Conservation (phyloP, 331 rosid species). For the Spiraea crenata region DNA sequence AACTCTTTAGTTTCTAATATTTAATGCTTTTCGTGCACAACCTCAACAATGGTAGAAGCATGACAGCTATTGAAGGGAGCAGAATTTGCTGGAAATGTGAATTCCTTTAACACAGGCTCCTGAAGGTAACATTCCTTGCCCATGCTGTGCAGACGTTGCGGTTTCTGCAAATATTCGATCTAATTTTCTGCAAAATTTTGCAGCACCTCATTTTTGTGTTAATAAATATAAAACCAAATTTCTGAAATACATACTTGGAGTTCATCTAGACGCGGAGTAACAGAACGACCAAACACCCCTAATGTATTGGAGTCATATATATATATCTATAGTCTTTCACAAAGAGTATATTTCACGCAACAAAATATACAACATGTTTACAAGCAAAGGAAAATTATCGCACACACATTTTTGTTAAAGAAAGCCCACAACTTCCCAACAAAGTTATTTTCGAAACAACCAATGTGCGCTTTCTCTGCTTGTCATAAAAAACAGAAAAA, state of each 20-base stretch:
- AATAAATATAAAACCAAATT: neutral
- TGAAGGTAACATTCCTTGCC: constrained; percentile 24
- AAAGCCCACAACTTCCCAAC: too few species aligned
- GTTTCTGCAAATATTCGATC: constrained; percentile 23
- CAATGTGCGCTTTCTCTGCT: neutral
- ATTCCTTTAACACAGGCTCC: constrained; percentile 54
- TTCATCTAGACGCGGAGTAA: neutral
- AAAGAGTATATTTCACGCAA: too few species aligned
- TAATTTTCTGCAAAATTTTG: constrained; percentile 40
- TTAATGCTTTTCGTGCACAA: constrained; percentile 15
- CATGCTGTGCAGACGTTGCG: constrained; percentile 29
- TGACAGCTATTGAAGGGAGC: constrained; percentile 75
- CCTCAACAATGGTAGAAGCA: constrained; percentile 97
- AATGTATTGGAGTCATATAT: too few species aligned
- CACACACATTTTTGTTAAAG: too few species aligned
- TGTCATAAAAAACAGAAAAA: constrained; percentile 1
- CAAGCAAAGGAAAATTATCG: too few species aligned
- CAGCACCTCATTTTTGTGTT: neutral
- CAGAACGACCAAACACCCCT: neutral
- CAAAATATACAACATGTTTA: too few species aligned
- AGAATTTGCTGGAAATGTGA: constrained; percentile 59
- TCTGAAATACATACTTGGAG: neutral
- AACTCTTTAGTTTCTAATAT: too few species aligned
- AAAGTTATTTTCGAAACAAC: too few species aligned
- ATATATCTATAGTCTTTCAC: too few species aligned